phyloP scores from a whole-genome alignment of 2,329 filamentous ascomycete genomes.

The Aspergillus chevalieri region DNA sequence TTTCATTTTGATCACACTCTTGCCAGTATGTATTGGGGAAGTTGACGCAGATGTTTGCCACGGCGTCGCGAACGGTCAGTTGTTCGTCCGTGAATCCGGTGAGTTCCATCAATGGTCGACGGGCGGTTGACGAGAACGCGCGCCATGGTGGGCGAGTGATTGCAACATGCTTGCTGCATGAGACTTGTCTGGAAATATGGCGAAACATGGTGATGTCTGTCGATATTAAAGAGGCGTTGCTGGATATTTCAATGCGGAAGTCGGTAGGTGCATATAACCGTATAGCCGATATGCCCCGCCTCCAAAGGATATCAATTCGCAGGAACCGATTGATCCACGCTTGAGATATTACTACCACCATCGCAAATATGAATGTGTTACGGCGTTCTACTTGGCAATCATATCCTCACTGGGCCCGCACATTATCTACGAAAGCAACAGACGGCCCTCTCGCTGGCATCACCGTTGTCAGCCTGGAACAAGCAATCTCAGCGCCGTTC shows the following conservation, averaged over 20 bases:
- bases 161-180: not conserved
- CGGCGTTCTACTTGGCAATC: not conserved
- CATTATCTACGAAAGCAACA: not conserved
- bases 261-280: not conserved
- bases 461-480: slow-evolving; percentile 49
- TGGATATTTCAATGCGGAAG: not conserved
- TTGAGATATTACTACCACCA: not conserved
- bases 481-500: slow-evolving; percentile 51
- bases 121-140: slow-evolving; percentile 28
- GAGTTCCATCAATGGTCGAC: slow-evolving; percentile 58
- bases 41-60: slow-evolving; percentile 60
- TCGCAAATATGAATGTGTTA: not conserved
- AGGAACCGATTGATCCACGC: no score
- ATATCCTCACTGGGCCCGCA: not conserved
- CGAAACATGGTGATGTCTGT: not conserved
- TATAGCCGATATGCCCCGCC: not conserved
- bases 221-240: not conserved
- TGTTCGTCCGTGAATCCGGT: slow-evolving; percentile 68
- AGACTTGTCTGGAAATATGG: not conserved
- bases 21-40: slow-evolving; percentile 73
- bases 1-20: slow-evolving; percentile 61
- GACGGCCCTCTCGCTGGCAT: slow-evolving; percentile 37
- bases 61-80: slow-evolving; percentile 63
- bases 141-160: not conserved
- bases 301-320: no score